Percentiles rank a stretch among this genome's conserved stretches.
These are phyloP conservation scores for Dendrostoma leiphaemia DNA, from an alignment of 2,329 filamentous ascomycete genomes.

Conservation along the genomic window DNA sequence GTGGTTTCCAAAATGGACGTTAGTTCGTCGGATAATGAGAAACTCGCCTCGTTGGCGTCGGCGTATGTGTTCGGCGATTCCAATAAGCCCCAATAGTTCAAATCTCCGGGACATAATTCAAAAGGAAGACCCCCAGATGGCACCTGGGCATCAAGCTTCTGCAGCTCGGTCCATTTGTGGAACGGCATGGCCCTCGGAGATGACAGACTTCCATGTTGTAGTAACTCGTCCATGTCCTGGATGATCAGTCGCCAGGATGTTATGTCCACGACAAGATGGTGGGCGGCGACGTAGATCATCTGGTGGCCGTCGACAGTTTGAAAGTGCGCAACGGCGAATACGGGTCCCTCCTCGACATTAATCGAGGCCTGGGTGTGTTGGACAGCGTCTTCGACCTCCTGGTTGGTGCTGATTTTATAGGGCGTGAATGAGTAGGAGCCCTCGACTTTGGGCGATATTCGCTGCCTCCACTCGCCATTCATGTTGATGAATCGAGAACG, in stretches of 20 bases:
- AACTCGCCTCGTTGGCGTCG: conserved; percentile 39
- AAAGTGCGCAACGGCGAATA: conserved; percentile 50
- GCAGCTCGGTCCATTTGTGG: conserved; percentile 47
- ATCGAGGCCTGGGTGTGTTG: conserved; percentile 41
- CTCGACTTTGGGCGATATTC: conserved; percentile 36
- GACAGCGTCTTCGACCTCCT: conserved; percentile 40
- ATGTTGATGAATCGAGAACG: conserved; percentile 42
- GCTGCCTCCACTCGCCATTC: conserved; percentile 44
- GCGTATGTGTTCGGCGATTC: conserved; percentile 43
- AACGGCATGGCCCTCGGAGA: conserved; percentile 47
- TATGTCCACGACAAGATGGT: conserved; percentile 51
- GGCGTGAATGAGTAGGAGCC: conserved; percentile 45
- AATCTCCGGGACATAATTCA: conserved; percentile 36
- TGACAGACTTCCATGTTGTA: conserved; percentile 41
- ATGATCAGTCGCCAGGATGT: conserved; percentile 50
- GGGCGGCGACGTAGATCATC: conserved; percentile 47
- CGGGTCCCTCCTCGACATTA: conserved; percentile 47
- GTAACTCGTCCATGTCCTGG: conserved; percentile 48
- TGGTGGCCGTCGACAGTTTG: conserved; percentile 44
- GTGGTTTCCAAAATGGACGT: conserved; percentile 40
- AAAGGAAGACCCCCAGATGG: conserved; percentile 33
- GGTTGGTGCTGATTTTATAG: conserved; percentile 37
- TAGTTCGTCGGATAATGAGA: conserved; percentile 41
- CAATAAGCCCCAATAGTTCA: conserved; percentile 47
- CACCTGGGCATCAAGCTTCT: conserved; percentile 28